These are phyloP conservation scores for Ganoderma sp. DNA, from an alignment of 1,284 basidiomycete species.

Conservation along the genomic window DNA sequence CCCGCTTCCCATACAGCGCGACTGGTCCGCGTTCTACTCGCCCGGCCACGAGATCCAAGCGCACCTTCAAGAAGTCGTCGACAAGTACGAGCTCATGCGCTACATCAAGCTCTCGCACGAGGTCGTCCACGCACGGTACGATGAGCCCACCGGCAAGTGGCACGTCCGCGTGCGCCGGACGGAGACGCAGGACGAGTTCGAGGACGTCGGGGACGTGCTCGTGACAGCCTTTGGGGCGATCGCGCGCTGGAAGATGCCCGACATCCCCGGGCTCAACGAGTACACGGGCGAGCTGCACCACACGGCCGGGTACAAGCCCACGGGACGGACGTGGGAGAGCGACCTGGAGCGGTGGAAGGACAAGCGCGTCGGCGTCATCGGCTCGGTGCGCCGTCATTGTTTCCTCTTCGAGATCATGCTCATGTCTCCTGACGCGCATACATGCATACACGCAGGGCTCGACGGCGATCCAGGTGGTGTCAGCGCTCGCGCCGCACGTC, in stretches of 20 bases:
- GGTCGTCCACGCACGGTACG: constrained; percentile 55
- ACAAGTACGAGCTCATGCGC: constrained; percentile 60
- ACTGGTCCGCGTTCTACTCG: constrained; percentile 67
- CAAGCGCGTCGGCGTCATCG: constrained; percentile 65
- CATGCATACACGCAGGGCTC: too few relatives aligned
- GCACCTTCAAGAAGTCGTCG: constrained; percentile 58
- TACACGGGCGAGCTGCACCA: constrained; percentile 61
- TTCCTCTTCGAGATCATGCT: too few relatives aligned
- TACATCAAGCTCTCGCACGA: constrained; percentile 62
- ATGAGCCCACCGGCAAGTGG: constrained; percentile 60
- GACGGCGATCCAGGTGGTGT: constrained; percentile 67
- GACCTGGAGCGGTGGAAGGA: constrained; percentile 55
- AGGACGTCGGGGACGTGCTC: constrained; percentile 58
- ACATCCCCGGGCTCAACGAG: constrained; percentile 55
- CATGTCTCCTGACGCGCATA: not conserved
- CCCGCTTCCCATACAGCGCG: constrained; percentile 42
- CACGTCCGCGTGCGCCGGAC: constrained; percentile 49
- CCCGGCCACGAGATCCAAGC: constrained; percentile 60
- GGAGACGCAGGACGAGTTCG: constrained; percentile 49
- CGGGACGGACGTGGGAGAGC: constrained; percentile 49
- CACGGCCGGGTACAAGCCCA: constrained; percentile 60
- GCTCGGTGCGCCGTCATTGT: too few relatives aligned
- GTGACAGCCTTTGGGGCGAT: constrained; percentile 55
- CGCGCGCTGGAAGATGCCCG: constrained; percentile 64
- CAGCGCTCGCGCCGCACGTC: constrained; percentile 61